Conservation (phyloP, 331 rosid species). For the Malus hybrid region DNA sequence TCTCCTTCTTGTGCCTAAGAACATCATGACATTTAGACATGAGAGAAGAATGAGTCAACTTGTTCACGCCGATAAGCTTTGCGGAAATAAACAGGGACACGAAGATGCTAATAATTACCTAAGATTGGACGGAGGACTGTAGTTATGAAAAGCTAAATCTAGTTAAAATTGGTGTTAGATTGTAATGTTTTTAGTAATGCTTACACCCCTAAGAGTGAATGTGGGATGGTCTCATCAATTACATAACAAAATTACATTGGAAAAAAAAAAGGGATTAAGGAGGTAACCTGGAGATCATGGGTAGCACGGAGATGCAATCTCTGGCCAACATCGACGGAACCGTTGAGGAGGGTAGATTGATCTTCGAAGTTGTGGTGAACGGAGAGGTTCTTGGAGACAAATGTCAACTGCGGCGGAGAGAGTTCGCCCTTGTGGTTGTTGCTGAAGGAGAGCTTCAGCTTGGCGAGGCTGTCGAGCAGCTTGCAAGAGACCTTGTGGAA, state of each 20-base stretch:
- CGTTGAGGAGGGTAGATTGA: constrained; percentile 48
- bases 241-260: neutral
- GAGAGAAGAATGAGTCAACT: neutral
- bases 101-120: neutral
- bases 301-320: constrained; percentile 44
- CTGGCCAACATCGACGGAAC: constrained; percentile 59
- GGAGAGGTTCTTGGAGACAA: constrained; percentile 59
- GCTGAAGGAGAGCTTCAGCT: constrained; percentile 62
- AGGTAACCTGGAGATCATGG: constrained; percentile 66
- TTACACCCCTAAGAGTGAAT: no score
- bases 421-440: constrained; percentile 52
- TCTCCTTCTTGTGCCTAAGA: constrained; percentile 72
- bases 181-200: no score
- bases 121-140: neutral
- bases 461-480: constrained; percentile 62
- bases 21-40: neutral
- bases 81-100: neutral
- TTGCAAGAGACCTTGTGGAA: constrained; percentile 80
- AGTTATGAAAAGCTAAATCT: neutral
- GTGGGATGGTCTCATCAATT: neutral
- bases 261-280: neutral
- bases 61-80: neutral
- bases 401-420: constrained; percentile 53
- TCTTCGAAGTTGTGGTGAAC: constrained; percentile 60
- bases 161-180: neutral